Percentiles rank a stretch among this genome's conserved stretches.
Evolutionary conservation across 1,139 yeast species (phyloP).

Genomic region (Suhomyces choctaworum): DNA sequence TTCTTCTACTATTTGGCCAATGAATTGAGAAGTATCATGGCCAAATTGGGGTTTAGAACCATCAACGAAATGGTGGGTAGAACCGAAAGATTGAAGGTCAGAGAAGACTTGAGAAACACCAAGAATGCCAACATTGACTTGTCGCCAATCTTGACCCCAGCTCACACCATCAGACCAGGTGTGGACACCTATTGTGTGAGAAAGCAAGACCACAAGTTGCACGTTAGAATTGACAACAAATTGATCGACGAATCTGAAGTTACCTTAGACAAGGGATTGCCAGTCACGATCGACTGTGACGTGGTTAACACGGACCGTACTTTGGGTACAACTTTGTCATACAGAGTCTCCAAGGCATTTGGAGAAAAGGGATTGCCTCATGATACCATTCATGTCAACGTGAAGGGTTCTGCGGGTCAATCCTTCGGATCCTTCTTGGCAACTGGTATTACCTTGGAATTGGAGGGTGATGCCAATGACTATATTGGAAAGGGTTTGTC

Average conservation of each 20-base stretch:
- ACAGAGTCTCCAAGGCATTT: constrained; percentile 87
- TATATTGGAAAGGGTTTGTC: constrained; percentile 97
- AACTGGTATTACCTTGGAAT: constrained; percentile 90
- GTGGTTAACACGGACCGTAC: constrained; percentile 96
- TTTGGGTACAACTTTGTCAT: constrained; percentile 89
- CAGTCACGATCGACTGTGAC: constrained; percentile 89
- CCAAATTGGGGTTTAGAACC: constrained; percentile 90
- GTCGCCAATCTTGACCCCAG: constrained; percentile 93
- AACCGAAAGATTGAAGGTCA: constrained; percentile 82
- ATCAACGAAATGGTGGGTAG: constrained; percentile 98
- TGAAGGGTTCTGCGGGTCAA: constrained; percentile 95
- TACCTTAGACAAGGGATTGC: constrained; percentile 90
- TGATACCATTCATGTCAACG: constrained; percentile 92
- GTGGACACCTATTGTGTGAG: constrained; percentile 91
- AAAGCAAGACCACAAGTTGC: constrained; percentile 92
- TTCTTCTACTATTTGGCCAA: constrained; percentile 94
- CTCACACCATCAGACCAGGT: constrained; percentile 96
- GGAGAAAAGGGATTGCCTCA: constrained; percentile 95
- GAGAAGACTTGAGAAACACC: constrained; percentile 82
- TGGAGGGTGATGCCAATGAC: constrained; percentile 97
- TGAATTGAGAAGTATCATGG: constrained; percentile 92
- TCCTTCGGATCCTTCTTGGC: constrained; percentile 98
- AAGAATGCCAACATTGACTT: constrained; percentile 91
- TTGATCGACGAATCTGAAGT: constrained; percentile 93
- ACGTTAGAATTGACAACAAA: constrained; percentile 91